Conservation (phyloP, 257 asterid genomes). For the Penstemon davidsonii region DNA sequence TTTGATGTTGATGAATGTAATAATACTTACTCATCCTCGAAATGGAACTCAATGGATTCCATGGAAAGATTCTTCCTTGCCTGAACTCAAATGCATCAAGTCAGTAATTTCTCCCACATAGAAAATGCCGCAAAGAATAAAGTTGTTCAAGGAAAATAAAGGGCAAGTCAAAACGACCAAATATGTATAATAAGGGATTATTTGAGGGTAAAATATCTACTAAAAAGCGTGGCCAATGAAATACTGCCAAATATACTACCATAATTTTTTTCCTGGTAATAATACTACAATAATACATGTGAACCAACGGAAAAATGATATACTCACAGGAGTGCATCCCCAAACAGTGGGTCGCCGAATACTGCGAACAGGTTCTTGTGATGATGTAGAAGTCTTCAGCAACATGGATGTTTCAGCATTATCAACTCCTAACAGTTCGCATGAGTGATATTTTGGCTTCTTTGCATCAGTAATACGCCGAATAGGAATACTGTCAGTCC, state of each 20-base stretch:
- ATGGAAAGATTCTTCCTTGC: slow-evolving; percentile 84
- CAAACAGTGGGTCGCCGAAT: slow-evolving; percentile 48
- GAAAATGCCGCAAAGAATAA: not conserved
- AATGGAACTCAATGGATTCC: slow-evolving; percentile 71
- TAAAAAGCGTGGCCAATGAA: slow-evolving; percentile 3
- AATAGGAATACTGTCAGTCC: slow-evolving; percentile 26
- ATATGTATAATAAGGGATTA: slow-evolving; percentile 16
- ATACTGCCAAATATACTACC: slow-evolving; percentile 7
- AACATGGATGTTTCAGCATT: slow-evolving; percentile 40
- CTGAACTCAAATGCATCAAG: slow-evolving; percentile 42
- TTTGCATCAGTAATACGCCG: slow-evolving; percentile 35
- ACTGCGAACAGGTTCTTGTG: slow-evolving; percentile 24
- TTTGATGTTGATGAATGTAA: slow-evolving; percentile 27
- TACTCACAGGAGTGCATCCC: slow-evolving; percentile 87
- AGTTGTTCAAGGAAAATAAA: slow-evolving; percentile 2
- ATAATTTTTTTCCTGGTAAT: not conserved
- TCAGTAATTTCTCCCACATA: slow-evolving; percentile 22
- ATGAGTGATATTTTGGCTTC: slow-evolving; percentile 30
- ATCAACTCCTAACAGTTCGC: slow-evolving; percentile 36
- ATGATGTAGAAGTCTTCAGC: slow-evolving; percentile 24
- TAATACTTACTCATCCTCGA: slow-evolving; percentile 81
- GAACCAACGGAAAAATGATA: slow-evolving; percentile 22
- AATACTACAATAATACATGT: not conserved
- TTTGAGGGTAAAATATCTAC: slow-evolving; percentile 2
- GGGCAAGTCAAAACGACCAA: slow-evolving; percentile 7